Evolutionary conservation across 306 rosid genomes (phyloP).

Genomic region (Luffa aegyptiaca): DNA sequence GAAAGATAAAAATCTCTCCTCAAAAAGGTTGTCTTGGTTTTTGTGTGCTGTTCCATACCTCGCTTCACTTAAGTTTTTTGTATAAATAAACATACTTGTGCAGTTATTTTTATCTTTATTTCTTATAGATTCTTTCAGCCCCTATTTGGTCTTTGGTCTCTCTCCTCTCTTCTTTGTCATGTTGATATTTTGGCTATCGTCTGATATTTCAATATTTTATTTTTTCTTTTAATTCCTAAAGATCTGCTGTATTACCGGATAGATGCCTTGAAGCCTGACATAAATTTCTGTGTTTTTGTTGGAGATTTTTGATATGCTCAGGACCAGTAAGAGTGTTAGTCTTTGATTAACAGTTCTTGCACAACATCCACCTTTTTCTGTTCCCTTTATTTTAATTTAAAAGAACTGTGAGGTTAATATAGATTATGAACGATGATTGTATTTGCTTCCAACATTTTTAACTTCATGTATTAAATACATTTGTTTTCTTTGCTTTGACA

Average conservation of each 20-base stretch:
- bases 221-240: background rate
- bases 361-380: background rate
- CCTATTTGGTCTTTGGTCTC: background rate
- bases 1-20: background rate
- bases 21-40: background rate
- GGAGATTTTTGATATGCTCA: background rate
- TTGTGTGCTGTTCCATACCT: background rate
- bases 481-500: background rate
- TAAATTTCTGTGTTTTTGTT: background rate
- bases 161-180: background rate
- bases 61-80: background rate
- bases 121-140: background rate
- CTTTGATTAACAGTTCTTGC: background rate
- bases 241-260: background rate
- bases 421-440: background rate
- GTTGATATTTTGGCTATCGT: background rate
- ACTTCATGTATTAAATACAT: background rate
- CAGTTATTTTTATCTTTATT: background rate
- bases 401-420: background rate
- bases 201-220: background rate
- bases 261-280: background rate
- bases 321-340: background rate
- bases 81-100: background rate
- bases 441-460: background rate
- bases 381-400: background rate